Conservation (phyloP, 352 stramenopile species). For the Phytophthora vignae region DNA sequence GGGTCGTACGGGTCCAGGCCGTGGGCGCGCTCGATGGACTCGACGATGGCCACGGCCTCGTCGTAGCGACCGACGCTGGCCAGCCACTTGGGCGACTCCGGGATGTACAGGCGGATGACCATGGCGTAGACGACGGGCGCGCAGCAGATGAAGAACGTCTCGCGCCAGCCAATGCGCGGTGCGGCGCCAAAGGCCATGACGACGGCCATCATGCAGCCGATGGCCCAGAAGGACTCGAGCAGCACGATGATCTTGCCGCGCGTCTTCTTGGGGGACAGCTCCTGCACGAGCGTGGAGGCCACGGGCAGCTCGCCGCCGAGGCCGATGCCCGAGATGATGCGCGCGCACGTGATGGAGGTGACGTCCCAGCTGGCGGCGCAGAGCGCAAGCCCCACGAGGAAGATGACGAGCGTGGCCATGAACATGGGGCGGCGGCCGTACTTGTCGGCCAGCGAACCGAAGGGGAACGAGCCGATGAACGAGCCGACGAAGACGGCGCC, state of each 20-base stretch:
- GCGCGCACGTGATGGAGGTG: conserved; percentile 58
- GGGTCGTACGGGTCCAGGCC: conserved; percentile 52
- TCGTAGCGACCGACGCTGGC: conserved; percentile 70
- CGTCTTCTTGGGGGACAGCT: conserved; percentile 62
- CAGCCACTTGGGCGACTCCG: conserved; percentile 79
- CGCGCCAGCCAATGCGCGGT: conserved; percentile 62
- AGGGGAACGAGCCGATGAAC: conserved; percentile 67
- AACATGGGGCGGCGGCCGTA: conserved; percentile 73
- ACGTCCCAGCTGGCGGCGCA: conserved; percentile 63
- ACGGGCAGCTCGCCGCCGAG: conserved; percentile 70
- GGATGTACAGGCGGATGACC: conserved; percentile 60
- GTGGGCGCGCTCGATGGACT: conserved; percentile 61
- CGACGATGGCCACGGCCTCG: conserved; percentile 65
- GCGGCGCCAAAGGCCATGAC: conserved; percentile 58
- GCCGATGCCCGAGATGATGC: conserved; percentile 72
- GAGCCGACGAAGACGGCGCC: conserved; percentile 71
- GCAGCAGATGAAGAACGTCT: conserved; percentile 65
- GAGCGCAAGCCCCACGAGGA: conserved; percentile 55
- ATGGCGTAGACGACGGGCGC: conserved; percentile 60
- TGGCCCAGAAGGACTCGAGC: conserved; percentile 71
- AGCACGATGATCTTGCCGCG: conserved; percentile 72
- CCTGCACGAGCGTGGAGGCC: conserved; percentile 67
- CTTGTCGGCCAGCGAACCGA: conserved; percentile 68
- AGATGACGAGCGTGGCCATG: conserved; percentile 73
- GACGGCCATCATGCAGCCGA: conserved; percentile 69